Evolutionary conservation across 2,329 filamentous ascomycete species (phyloP).

Genomic region (Monosporascus sp.): DNA sequence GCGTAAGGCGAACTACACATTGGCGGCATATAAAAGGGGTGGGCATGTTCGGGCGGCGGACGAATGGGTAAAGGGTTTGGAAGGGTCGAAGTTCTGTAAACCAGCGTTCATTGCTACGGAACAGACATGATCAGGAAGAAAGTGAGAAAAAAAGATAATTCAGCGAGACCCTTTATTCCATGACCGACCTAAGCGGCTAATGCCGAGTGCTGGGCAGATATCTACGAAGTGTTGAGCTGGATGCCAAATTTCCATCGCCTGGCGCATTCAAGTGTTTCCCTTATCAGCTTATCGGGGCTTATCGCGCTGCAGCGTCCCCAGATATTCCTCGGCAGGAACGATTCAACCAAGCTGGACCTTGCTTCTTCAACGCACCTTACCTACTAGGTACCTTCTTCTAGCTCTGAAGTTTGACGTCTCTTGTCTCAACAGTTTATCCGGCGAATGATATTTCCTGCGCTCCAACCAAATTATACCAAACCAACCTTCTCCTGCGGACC

Average conservation of each 20-base stretch:
- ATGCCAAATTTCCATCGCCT: not conserved
- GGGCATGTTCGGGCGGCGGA: constrained; percentile 17
- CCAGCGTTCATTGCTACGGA: not conserved
- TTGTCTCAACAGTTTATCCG: not conserved
- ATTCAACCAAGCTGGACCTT: not conserved
- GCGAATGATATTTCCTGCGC: not conserved
- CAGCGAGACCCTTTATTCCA: too few relatives aligned
- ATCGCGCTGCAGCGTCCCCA: not conserved
- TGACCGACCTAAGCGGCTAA: too few relatives aligned
- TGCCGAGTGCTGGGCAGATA: too few relatives aligned
- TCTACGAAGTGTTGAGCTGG: too few relatives aligned
- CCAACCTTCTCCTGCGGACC: too few relatives aligned
- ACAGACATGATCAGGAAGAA: not conserved
- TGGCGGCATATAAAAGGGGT: constrained; percentile 24
- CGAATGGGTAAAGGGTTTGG: not conserved
- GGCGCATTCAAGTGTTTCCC: not conserved
- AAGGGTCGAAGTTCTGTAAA: not conserved
- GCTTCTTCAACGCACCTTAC: not conserved
- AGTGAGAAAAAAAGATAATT: too few relatives aligned
- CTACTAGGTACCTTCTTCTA: not conserved
- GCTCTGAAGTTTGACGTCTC: not conserved
- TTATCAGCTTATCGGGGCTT: not conserved
- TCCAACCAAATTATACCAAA: too few relatives aligned
- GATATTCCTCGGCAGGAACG: not conserved
- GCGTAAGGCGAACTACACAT: constrained; percentile 21